These are phyloP conservation scores for Pythium aquatile DNA, from an alignment of 352 stramenopile species.

Conservation along the genomic window DNA sequence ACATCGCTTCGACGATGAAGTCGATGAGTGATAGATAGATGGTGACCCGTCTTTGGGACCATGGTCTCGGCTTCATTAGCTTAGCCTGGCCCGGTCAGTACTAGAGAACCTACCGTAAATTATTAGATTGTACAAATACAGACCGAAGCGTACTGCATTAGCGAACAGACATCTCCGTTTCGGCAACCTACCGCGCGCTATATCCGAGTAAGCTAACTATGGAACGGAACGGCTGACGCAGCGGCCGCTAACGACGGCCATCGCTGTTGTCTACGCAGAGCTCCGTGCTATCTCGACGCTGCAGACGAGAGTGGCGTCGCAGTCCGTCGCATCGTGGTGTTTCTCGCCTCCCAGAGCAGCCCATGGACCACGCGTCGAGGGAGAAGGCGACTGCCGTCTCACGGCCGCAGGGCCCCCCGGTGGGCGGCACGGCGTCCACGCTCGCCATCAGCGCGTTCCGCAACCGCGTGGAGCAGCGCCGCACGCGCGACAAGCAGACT, in stretches of 20 bases:
- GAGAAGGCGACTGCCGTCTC: conserved; percentile 22
- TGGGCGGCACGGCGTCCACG: conserved; percentile 30
- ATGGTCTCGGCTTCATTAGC: conserved; percentile 1
- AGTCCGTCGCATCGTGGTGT: background rate
- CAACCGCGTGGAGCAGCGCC: conserved; percentile 34
- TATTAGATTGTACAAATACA: background rate
- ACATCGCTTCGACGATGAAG: conserved; percentile 14
- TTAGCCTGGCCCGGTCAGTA: background rate
- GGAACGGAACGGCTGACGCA: conserved; percentile 5
- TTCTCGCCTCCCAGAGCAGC: background rate
- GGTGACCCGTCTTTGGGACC: no score
- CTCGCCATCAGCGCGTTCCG: conserved; percentile 41
- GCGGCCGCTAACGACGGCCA: background rate
- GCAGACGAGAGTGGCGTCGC: background rate
- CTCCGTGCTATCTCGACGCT: background rate
- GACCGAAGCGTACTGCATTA: background rate
- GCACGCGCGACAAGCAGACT: conserved; percentile 25
- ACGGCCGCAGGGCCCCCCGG: conserved; percentile 8
- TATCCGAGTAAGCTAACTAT: conserved; percentile 4
- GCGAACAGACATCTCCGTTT: background rate
- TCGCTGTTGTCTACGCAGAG: background rate
- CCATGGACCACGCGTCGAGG: conserved; percentile 11
- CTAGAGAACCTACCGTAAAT: conserved; percentile 2
- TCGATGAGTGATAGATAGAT: background rate
- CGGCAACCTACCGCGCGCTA: background rate